A percentile compares a stretch with the other conserved stretches of the same genome.
These are phyloP conservation scores for Leonotis leonurus DNA, from an alignment of 257 asterid genomes.

Conservation along the genomic window DNA sequence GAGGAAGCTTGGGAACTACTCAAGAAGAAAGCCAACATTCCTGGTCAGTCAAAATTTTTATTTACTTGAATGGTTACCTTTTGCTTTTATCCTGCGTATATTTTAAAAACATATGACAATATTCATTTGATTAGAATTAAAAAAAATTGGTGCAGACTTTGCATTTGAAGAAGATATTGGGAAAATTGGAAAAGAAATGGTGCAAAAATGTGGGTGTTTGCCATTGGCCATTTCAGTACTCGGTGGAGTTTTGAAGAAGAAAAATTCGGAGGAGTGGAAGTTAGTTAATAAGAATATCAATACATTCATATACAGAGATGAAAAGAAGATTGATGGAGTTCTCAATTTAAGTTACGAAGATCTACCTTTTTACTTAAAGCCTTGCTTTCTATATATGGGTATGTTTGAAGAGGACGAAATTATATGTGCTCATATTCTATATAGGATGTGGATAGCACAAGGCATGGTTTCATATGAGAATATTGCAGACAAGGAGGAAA, in stretches of 20 bases:
- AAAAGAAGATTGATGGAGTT: background rate
- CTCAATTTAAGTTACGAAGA: too few species aligned
- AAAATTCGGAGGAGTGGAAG: background rate
- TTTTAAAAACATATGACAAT: too few species aligned
- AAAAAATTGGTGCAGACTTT: background rate
- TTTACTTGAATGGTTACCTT: too few species aligned
- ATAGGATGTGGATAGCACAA: too few species aligned
- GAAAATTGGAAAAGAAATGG: conserved; percentile 10
- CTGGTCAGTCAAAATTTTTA: background rate
- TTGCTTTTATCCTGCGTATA: too few species aligned
- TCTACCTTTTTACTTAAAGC: too few species aligned
- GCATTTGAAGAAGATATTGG: background rate
- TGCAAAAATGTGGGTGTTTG: conserved; percentile 1
- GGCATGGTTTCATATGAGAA: background rate
- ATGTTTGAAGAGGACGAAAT: too few species aligned
- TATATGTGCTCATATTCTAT: too few species aligned
- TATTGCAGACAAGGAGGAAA: background rate
- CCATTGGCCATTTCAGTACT: conserved; percentile 5
- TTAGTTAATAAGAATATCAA: background rate
- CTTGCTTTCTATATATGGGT: too few species aligned
- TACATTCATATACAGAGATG: background rate
- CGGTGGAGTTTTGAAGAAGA: background rate
- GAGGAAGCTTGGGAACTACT: conserved; percentile 20
- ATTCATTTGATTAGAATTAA: background rate
- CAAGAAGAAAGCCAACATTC: conserved; percentile 7